phyloP scores from a whole-genome alignment of 2,329 filamentous ascomycete species.

The Immersiporthe knoxdaviesiana region DNA sequence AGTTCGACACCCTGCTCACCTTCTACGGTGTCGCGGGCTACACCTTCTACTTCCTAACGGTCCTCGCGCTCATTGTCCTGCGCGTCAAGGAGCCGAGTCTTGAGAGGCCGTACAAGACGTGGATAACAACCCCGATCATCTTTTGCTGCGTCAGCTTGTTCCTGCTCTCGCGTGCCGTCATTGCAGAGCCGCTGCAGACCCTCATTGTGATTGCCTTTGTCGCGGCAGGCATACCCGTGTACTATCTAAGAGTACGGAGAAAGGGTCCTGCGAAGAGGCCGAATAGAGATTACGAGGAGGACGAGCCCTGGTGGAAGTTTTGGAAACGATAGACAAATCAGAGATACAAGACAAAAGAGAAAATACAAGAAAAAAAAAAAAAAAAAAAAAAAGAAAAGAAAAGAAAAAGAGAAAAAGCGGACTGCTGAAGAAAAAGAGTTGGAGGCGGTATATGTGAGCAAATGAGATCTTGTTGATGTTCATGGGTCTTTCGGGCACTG shows the following conservation, averaged over 20 bases:
- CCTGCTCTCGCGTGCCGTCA: slow-evolving; percentile 82
- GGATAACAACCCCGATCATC: slow-evolving; percentile 96
- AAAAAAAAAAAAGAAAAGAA: slow-evolving; percentile 12
- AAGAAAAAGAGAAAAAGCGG: not conserved
- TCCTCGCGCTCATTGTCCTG: slow-evolving; percentile 89
- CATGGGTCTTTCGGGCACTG: not conserved
- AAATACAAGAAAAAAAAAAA: too few relatives aligned
- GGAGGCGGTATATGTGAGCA: not conserved
- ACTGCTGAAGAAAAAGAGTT: not conserved
- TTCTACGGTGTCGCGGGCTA: slow-evolving; percentile 98
- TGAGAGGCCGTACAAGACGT: slow-evolving; percentile 90
- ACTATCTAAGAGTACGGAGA: slow-evolving; percentile 81
- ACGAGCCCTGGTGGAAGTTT: slow-evolving; percentile 60
- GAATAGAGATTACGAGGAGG: slow-evolving; percentile 36
- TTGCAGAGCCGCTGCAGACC: slow-evolving; percentile 89
- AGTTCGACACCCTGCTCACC: slow-evolving; percentile 88
- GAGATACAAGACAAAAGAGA: too few relatives aligned
- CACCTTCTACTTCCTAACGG: slow-evolving; percentile 95
- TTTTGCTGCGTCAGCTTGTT: slow-evolving; percentile 98
- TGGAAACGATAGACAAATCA: slow-evolving; percentile 51
- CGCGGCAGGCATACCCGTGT: slow-evolving; percentile 80
- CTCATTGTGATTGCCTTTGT: slow-evolving; percentile 86
- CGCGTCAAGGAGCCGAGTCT: slow-evolving; percentile 84
- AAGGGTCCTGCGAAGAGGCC: slow-evolving; percentile 55
- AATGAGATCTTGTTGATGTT: not conserved